Percentiles rank a stretch among this genome's conserved stretches.
Evolutionary conservation across 768 basidiomycete genomes (phyloP).

Genomic region (Trametes cubensis): DNA sequence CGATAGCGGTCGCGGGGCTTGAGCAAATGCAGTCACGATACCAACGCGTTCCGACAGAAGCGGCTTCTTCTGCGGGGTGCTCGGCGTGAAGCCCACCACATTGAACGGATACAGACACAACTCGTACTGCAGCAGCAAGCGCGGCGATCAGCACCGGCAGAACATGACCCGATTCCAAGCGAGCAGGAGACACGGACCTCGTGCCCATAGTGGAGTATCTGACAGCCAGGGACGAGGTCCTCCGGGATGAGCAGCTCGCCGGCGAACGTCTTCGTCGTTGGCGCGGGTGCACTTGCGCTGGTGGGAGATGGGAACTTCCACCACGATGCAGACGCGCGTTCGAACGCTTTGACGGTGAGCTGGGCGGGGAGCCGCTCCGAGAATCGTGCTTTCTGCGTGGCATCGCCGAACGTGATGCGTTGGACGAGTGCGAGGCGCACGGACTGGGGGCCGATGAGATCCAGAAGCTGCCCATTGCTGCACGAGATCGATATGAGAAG

Average conservation of each 20-base stretch:
- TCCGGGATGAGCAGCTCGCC: constrained; percentile 26
- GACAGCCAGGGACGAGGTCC: constrained; percentile 23
- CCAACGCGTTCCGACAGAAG: constrained; percentile 21
- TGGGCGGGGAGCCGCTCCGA: constrained; percentile 9
- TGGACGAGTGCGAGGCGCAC: constrained; percentile 23
- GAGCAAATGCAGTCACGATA: constrained; percentile 27
- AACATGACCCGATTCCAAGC: not conserved
- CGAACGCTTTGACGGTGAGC: constrained; percentile 3
- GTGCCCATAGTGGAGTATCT: constrained; percentile 25
- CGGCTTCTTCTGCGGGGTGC: not conserved
- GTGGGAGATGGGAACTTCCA: constrained; percentile 2
- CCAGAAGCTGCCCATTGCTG: constrained; percentile 25
- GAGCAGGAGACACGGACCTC: constrained; percentile 11
- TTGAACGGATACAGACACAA: constrained; percentile 20
- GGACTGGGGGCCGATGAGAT: constrained; percentile 23
- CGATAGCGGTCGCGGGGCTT: constrained; percentile 16
- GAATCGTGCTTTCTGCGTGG: constrained; percentile 1
- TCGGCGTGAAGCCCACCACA: constrained; percentile 25
- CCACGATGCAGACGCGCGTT: constrained; percentile 23
- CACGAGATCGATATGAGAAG: constrained; percentile 16
- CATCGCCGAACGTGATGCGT: constrained; percentile 18
- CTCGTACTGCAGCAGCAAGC: constrained; percentile 20
- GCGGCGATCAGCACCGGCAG: not conserved
- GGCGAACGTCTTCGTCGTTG: constrained; percentile 10
- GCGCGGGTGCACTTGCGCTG: too few species aligned